Evolutionary conservation across 148 eudicot genomes (phyloP).

Genomic region (Linanthus parryae): DNA sequence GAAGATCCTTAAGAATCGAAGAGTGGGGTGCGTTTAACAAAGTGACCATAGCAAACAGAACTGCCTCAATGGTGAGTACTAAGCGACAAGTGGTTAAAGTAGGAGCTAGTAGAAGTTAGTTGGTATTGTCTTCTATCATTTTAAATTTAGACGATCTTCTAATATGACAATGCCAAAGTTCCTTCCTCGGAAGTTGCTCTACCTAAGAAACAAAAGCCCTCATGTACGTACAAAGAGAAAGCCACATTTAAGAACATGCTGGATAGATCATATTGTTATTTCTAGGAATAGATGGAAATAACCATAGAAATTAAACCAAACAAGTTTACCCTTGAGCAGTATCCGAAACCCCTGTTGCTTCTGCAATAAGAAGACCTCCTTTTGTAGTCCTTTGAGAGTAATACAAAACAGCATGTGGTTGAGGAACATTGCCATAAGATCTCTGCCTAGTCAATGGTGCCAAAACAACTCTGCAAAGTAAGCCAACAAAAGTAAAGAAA

Average conservation of each 20-base stretch:
- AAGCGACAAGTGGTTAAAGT: not conserved
- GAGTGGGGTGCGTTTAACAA: no score
- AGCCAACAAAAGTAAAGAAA: not conserved
- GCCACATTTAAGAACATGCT: no score
- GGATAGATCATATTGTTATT: no score
- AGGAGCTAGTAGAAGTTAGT: no score
- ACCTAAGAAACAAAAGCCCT: no score
- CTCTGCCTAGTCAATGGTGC: conserved; percentile 40
- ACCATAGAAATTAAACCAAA: not conserved
- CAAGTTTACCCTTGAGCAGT: conserved; percentile 16
- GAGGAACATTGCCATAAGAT: conserved; percentile 33
- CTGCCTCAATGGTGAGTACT: not conserved
- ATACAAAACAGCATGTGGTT: conserved; percentile 37
- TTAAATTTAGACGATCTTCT: no score
- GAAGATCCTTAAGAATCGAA: no score
- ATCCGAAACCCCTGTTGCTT: conserved; percentile 37
- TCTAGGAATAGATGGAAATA: no score
- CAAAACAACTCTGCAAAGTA: conserved; percentile 35
- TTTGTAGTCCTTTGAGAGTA: conserved; percentile 45
- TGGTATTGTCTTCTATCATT: no score
- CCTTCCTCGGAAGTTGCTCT: not conserved
- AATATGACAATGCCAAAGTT: no score
- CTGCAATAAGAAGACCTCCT: conserved; percentile 41
- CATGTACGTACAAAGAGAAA: no score
- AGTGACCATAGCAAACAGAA: no score